Base-by-base conservation (phyloP, 176 grass and related monocot species). In the Canna indica region DNA sequence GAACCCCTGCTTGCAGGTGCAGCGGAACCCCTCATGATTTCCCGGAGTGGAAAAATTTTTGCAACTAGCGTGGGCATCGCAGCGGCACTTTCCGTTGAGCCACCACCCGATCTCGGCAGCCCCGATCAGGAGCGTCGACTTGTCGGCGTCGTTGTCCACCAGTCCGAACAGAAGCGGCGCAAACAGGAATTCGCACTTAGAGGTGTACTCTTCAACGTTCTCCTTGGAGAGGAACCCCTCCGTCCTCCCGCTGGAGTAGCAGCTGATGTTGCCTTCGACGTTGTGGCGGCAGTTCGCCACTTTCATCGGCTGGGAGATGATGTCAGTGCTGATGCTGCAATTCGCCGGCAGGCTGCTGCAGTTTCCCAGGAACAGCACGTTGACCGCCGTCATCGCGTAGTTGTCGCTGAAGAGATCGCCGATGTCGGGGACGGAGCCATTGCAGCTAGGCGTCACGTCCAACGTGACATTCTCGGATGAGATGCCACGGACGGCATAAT, bases 101-200 rank as follows among this genome's bases (percentile, higher is more conserved):
- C 68, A 70, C 68, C 42, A 70, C 13, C 26, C 68, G 15, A 70
- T 7, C 68, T 70, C 42, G 26, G 68, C 68, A 25, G 44, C 9
- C 25, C 26, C 68, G 14, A 50, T 48, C 14, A 9, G 27, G 68
- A 48, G 42, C 3, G 44, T 44, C 44, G 24, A 13, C 4, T 70
- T 25, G 27, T 32, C 10, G 33, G 8, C 5, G 27, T 28, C 42
- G 42, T 27, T 27, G 13, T 18, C 12, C 4, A 12, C n/a, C n/a
- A n/a, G n/a, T n/a, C n/a, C 42, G 42, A 48, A 70, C 42, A 11
- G 47, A 13, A 32, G 4, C 42, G 68, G 31, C 12, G 68, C 27
- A 44, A 48, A 70, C 13, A 70, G 68, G 16, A 20, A 25, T 3
- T 1, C 7, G 44, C 68, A 70, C 13, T 25, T 0, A 0, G 0